phyloP scores from a whole-genome alignment of 176 grass and related monocot genomes.

The Microstegium vimineum region DNA sequence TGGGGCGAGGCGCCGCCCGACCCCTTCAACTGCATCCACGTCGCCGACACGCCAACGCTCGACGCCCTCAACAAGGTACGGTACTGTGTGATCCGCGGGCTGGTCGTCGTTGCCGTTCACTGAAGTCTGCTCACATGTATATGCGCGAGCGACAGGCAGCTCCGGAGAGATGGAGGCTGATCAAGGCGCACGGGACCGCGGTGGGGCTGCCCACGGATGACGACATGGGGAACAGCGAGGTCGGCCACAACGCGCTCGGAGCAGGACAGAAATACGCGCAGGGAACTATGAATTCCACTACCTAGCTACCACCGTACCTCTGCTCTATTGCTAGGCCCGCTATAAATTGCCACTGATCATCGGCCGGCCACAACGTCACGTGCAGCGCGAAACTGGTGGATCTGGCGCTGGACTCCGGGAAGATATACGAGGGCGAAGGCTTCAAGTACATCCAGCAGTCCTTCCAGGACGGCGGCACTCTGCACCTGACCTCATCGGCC shows the following conservation, averaged over 20 bases:
- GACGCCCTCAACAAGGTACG: slow-evolving; percentile 61
- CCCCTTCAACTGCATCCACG: slow-evolving; percentile 64
- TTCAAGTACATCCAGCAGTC: slow-evolving; percentile 78
- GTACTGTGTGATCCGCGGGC: not conserved
- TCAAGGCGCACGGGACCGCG: slow-evolving; percentile 77
- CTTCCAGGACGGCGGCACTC: slow-evolving; percentile 68
- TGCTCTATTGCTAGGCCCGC: not conserved
- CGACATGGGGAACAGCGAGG: slow-evolving; percentile 98
- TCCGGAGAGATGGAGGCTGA: slow-evolving; percentile 70
- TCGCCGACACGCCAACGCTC: slow-evolving; percentile 50
- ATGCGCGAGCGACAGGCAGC: slow-evolving; percentile 33
- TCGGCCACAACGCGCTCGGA: slow-evolving; percentile 88
- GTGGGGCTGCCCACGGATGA: slow-evolving; percentile 80
- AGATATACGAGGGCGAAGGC: slow-evolving; percentile 78
- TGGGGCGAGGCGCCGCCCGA: slow-evolving; percentile 65
- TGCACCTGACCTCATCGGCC: slow-evolving; percentile 92
- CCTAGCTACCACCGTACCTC: not conserved
- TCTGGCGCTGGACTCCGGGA: slow-evolving; percentile 67
- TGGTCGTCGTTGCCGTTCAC: not conserved
- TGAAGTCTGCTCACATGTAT: not conserved
- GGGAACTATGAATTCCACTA: not conserved
- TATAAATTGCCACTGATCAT: not conserved
- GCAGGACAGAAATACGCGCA: slow-evolving; percentile 81
- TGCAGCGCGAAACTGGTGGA: slow-evolving; percentile 86
- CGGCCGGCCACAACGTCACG: not conserved